Percentiles rank a stretch among this genome's conserved stretches.
phyloP scores from a whole-genome alignment of 306 rosid genomes.

The Sindora glabra region DNA sequence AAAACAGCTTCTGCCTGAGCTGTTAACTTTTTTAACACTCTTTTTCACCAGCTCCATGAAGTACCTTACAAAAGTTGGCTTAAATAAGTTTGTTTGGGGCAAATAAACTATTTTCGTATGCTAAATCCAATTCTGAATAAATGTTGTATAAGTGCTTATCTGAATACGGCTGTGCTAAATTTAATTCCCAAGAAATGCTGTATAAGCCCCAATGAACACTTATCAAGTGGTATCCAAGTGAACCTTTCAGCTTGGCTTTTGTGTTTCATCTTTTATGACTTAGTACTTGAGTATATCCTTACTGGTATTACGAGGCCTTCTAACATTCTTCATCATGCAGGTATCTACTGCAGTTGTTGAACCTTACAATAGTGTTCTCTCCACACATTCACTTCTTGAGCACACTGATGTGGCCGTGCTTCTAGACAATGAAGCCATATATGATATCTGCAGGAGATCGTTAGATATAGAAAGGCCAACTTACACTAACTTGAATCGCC shows the following conservation, averaged over 20 bases:
- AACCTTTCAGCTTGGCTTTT: background rate
- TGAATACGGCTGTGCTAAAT: no score
- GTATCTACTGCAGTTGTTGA: constrained; percentile 83
- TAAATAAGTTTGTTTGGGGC: no score
- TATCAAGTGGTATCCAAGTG: background rate
- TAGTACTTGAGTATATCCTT: background rate
- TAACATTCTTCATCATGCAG: constrained; percentile 23
- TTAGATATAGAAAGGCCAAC: constrained; percentile 65
- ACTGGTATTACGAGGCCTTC: background rate
- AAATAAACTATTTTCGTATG: no score
- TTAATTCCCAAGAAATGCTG: no score
- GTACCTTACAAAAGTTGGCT: no score
- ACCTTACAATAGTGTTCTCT: constrained; percentile 72
- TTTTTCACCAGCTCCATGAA: no score
- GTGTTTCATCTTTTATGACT: background rate
- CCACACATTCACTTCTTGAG: constrained; percentile 61
- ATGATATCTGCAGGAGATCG: constrained; percentile 72
- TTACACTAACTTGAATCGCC: constrained; percentile 61
- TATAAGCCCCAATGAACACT: no score
- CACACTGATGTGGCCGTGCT: constrained; percentile 72
- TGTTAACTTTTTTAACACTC: no score
- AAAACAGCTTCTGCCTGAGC: no score
- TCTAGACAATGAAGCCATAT: constrained; percentile 73
- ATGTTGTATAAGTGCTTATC: no score
- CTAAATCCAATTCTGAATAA: no score